Evolutionary conservation across 2,329 filamentous ascomycete genomes (phyloP).

Genomic region (Ascochyta pisi): DNA sequence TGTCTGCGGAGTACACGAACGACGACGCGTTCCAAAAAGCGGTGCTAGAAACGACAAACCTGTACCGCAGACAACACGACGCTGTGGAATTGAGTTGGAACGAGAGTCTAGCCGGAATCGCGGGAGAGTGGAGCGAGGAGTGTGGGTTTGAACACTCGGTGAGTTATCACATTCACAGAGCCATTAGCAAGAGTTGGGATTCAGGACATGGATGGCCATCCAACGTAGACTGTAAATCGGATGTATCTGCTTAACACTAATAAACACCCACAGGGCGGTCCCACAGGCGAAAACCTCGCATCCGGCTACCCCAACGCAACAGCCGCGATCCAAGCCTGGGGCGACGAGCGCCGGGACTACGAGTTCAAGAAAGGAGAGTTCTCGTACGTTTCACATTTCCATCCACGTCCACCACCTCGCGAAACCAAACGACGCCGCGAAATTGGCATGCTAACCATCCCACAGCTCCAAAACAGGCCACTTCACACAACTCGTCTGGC

Average conservation of each 20-base stretch:
- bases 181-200: no score
- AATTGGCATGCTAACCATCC: neutral
- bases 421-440: neutral
- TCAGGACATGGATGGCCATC: no score
- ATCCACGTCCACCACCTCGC: no score
- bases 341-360: constrained; percentile 64
- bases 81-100: constrained; percentile 70
- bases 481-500: constrained; percentile 42
- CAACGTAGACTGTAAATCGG: no score
- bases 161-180: no score
- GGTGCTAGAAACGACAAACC: constrained; percentile 71
- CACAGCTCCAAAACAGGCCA: constrained; percentile 52
- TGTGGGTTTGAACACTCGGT: constrained; percentile 61
- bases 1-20: constrained; percentile 49
- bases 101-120: constrained; percentile 64
- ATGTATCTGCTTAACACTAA: no score
- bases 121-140: constrained; percentile 56
- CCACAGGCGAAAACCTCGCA: constrained; percentile 78
- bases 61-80: constrained; percentile 69
- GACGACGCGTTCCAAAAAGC: constrained; percentile 54
- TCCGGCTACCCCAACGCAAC: constrained; percentile 68
- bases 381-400: constrained; percentile 47
- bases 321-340: constrained; percentile 71
- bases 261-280: constrained; percentile 52
- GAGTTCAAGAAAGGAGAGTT: constrained; percentile 66